Base-by-base conservation (phyloP, 805 yeast genomes). In the Metschnikowia orientalis region DNA sequence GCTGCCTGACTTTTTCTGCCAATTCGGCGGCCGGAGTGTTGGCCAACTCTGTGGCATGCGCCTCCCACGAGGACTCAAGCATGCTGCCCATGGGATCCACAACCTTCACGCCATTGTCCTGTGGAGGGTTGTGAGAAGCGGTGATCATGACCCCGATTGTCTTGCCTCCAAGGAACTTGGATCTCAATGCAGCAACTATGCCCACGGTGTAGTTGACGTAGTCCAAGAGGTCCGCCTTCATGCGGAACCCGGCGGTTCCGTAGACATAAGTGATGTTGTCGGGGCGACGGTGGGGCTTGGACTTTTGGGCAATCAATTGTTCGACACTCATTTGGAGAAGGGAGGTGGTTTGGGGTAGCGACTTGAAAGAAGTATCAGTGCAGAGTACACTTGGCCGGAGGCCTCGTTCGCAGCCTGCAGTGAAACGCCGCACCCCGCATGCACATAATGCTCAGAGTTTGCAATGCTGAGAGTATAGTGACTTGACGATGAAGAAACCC, bases 211-310 rank as follows among this genome's bases (percentile, higher is more conserved):
- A 85, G 57, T 86, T 82, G 19, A 89, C 90, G 11, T 87, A 79
- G 53, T 86, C 95, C 44, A 90, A 63, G 11, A 69, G 58, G 13
- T 60, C 53, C 2, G 95, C 89, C 29, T 75, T 64, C 63, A 80
- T 79, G 38, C 98, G 75, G 63, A 92, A 92, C 6, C 98, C 98
- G 2, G 98, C 98, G 1, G 98, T 92, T n/a, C 98, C 98, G 51
- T 92, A 92, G 11, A 75, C 60, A 51, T 76, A 81, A 8, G 32
- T 38, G 24, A 52, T 34, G 23, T 41, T 42, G 13, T 46, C 53
- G 3, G 80, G 77, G 35, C 73, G 75, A 18, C 69, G 69, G 41
- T 72, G 69, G 23, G 14, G 20, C 11, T 23, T 24, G 14, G 32
- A 27, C 8, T 40, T 32, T n/a, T 29, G 18, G 10, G 36, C 15